Evolutionary conservation across 202 grass and related monocot species (phyloP).

Genomic region (Zoysia matrella): DNA sequence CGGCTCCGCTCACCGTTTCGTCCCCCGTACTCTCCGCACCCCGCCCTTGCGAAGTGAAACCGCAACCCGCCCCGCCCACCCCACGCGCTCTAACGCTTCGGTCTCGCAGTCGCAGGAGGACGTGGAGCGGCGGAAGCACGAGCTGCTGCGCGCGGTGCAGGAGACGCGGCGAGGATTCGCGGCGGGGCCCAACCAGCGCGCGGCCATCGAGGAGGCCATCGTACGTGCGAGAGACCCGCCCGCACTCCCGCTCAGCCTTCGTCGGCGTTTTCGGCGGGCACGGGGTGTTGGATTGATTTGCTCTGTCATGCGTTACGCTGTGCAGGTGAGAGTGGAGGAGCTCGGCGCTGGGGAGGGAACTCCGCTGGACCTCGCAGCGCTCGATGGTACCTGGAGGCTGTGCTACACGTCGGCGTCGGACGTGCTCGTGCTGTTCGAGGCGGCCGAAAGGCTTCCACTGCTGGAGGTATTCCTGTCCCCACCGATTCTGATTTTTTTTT

Average conservation of each 20-base stretch:
- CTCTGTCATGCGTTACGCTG: background rate
- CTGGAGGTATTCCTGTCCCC: constrained; percentile 49
- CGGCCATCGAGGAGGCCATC: constrained; percentile 80
- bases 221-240: constrained; percentile 37
- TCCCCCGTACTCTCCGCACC: constrained; percentile 14
- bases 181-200: constrained; percentile 74
- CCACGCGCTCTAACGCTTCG: constrained; percentile 4
- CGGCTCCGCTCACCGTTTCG: constrained; percentile 17
- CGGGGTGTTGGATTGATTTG: constrained; percentile 16
- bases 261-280: background rate
- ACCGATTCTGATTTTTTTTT: no score
- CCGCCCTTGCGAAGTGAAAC: background rate
- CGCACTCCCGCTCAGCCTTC: background rate
- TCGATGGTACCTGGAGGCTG: constrained; percentile 90
- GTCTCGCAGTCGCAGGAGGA: constrained; percentile 50
- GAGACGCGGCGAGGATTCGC: constrained; percentile 75
- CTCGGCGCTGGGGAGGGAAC: constrained; percentile 56
- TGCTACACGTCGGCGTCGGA: constrained; percentile 89
- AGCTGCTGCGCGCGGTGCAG: constrained; percentile 77
- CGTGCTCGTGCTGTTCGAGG: constrained; percentile 87
- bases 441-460: constrained; percentile 71
- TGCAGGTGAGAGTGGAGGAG: constrained; percentile 80
- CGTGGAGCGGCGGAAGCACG: constrained; percentile 71
- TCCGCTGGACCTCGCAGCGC: constrained; percentile 62
- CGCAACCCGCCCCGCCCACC: background rate